A percentile compares a stretch with the other conserved stretches of the same genome.
Conservation (phyloP, 805 yeast species). For the Saccharomycopsis guyanensis region DNA sequence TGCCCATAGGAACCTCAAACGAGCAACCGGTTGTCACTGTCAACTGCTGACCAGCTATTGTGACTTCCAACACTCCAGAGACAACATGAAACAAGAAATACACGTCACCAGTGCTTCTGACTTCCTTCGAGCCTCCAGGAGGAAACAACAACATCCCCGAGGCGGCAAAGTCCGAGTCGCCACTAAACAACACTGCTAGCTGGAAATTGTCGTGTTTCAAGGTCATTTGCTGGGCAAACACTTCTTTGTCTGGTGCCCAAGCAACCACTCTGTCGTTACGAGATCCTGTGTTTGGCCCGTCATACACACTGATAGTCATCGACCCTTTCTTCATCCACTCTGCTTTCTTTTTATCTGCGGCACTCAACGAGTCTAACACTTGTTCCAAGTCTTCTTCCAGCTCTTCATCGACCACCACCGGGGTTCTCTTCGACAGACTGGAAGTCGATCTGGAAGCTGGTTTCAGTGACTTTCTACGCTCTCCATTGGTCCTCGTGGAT, state of each 20-base stretch:
- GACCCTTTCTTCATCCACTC: conserved; percentile 44
- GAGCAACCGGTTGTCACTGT: conserved; percentile 65
- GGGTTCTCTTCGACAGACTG: not conserved
- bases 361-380: conserved; percentile 24
- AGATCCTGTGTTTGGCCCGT: conserved; percentile 38
- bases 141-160: conserved; percentile 70
- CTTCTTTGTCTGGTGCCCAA: conserved; percentile 53
- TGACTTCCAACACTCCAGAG: conserved; percentile 62
- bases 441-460: not conserved
- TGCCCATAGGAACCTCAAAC: conserved; percentile 74
- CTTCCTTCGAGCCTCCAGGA: conserved; percentile 48
- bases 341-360: conserved; percentile 21
- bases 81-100: conserved; percentile 70
- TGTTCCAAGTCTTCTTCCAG: conserved; percentile 24
- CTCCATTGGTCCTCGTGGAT: conserved; percentile 17
- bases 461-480: not conserved
- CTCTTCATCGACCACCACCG: conserved; percentile 18
- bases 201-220: conserved; percentile 47
- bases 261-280: conserved; percentile 46
- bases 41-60: conserved; percentile 50
- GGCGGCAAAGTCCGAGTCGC: conserved; percentile 56
- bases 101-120: conserved; percentile 55
- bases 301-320: conserved; percentile 41
- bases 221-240: conserved; percentile 33
- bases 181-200: conserved; percentile 57